phyloP scores from a whole-genome alignment of 106 monocot genomes.

The Phalaenopsis aphrodite region DNA sequence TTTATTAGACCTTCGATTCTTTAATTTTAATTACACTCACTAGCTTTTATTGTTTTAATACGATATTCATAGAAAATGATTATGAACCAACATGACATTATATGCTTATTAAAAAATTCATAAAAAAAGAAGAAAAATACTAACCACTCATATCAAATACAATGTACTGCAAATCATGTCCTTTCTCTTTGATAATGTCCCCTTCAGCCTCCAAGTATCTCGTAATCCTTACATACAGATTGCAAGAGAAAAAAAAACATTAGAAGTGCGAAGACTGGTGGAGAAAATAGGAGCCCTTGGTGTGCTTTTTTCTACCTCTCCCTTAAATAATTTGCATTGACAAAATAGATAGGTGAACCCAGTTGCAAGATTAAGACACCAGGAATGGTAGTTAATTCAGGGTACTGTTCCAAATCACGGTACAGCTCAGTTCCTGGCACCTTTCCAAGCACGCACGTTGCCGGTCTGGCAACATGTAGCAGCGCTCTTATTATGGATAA shows the following conservation, averaged over 20 bases:
- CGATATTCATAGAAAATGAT: too few relatives aligned
- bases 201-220: constrained; percentile 51
- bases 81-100: too few relatives aligned
- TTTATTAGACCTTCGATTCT: too few relatives aligned
- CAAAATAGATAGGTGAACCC: constrained; percentile 48
- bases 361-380: constrained; percentile 49
- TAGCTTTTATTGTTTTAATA: too few relatives aligned
- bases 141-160: constrained; percentile 56
- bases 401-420: constrained; percentile 61
- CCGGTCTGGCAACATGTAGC: constrained; percentile 64
- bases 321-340: constrained; percentile 42
- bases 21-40: too few relatives aligned
- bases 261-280: not conserved
- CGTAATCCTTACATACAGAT: constrained; percentile 23
- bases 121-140: not conserved
- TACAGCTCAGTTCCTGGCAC: constrained; percentile 27
- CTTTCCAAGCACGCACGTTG: constrained; percentile 53
- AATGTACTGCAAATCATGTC: constrained; percentile 26
- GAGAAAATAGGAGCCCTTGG: not conserved
- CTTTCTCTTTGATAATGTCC: constrained; percentile 9
- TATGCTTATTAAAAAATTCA: not conserved
- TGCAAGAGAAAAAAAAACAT: not conserved
- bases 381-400: constrained; percentile 19
- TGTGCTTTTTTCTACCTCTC: constrained; percentile 28
- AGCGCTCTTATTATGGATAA: constrained; percentile 65